Conservation (phyloP, 805 yeast genomes). For the Ogataea neopini region DNA sequence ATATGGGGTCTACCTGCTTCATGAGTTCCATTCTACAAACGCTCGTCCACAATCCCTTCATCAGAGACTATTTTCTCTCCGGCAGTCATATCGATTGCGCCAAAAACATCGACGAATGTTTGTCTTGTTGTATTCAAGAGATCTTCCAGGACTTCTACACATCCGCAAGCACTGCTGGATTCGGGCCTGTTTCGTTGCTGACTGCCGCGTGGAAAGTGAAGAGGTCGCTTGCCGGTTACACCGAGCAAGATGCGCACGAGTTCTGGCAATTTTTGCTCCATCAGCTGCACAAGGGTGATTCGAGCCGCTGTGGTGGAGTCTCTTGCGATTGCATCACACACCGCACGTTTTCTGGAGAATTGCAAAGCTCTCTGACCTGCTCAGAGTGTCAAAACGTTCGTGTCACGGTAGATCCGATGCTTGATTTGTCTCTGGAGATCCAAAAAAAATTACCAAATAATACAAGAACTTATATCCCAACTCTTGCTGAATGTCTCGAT, state of each 20-base stretch:
- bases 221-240: slow-evolving; percentile 86
- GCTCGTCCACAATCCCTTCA: slow-evolving; percentile 84
- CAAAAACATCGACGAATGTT: slow-evolving; percentile 48
- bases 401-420: slow-evolving; percentile 81
- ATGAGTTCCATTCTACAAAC: slow-evolving; percentile 93
- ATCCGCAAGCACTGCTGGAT: slow-evolving; percentile 59
- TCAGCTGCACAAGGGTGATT: slow-evolving; percentile 66
- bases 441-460: slow-evolving; percentile 35
- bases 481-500: slow-evolving; percentile 64
- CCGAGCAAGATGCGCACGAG: slow-evolving; percentile 98
- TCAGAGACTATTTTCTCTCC: slow-evolving; percentile 72
- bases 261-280: slow-evolving; percentile 90
- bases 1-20: slow-evolving; percentile 97
- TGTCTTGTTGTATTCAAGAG: slow-evolving; percentile 83
- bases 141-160: slow-evolving; percentile 77
- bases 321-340: slow-evolving; percentile 80
- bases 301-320: slow-evolving; percentile 21
- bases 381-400: slow-evolving; percentile 62
- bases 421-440: slow-evolving; percentile 85
- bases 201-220: slow-evolving; percentile 88
- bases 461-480: slow-evolving; percentile 23
- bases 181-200: slow-evolving; percentile 78
- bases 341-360: slow-evolving; percentile 76
- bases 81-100: slow-evolving; percentile 68
- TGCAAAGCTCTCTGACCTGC: slow-evolving; percentile 80